These are phyloP conservation scores for Cytospora paraplurivora DNA, from an alignment of 2,329 filamentous ascomycete genomes.

Conservation along the genomic window DNA sequence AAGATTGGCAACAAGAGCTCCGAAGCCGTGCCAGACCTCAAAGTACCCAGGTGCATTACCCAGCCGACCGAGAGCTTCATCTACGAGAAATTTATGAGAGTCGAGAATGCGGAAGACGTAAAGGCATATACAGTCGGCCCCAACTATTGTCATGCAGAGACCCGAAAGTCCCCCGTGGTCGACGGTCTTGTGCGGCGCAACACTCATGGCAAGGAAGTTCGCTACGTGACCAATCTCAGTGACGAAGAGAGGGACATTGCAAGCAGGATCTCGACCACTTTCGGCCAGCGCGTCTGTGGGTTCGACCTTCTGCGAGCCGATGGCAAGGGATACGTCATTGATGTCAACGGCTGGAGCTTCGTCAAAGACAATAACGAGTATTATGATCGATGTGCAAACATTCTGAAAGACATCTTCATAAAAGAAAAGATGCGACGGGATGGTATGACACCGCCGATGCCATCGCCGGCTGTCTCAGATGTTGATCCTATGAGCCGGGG, in stretches of 20 bases:
- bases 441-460: constrained; percentile 59
- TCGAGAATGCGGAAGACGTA: constrained; percentile 96
- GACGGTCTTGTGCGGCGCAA: constrained; percentile 95
- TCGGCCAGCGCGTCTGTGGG: constrained; percentile 92
- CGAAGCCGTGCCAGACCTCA: constrained; percentile 80
- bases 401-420: constrained; percentile 85
- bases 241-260: constrained; percentile 84
- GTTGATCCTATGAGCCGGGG: constrained; percentile 41
- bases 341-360: constrained; percentile 99
- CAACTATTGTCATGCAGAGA: constrained; percentile 93
- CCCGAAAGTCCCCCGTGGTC: constrained; percentile 93
- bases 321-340: constrained; percentile 94
- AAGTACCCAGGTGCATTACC: constrained; percentile 75
- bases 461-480: constrained; percentile 47
- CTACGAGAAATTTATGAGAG: constrained; percentile 95
- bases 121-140: constrained; percentile 97
- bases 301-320: constrained; percentile 90
- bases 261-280: constrained; percentile 84
- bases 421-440: constrained; percentile 70
- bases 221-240: constrained; percentile 86
- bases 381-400: constrained; percentile 86
- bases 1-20: constrained; percentile 99
- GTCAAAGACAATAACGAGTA: constrained; percentile 99
- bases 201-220: constrained; percentile 94
- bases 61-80: constrained; percentile 85